phyloP scores from a whole-genome alignment of 768 basidiomycete genomes.

The Kwoniella sp. region DNA sequence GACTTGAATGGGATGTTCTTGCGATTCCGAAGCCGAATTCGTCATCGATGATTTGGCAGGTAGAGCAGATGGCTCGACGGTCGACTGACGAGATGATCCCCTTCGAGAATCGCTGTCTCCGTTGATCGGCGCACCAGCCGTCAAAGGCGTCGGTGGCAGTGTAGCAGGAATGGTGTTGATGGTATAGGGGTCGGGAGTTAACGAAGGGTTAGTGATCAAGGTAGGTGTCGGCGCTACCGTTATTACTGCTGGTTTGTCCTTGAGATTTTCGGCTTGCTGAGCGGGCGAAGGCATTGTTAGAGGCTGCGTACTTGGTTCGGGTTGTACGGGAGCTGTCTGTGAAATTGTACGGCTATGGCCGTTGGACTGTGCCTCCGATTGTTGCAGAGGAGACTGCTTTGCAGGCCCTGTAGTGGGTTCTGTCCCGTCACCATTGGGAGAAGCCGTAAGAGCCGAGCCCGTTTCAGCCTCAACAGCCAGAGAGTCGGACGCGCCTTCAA shows the following conservation, averaged over 20 bases:
- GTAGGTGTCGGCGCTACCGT: background rate
- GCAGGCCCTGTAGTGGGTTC: background rate
- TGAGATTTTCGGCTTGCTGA: background rate
- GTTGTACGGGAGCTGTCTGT: background rate
- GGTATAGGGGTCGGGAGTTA: background rate
- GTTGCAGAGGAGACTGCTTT: background rate
- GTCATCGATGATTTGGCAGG: slow-evolving; percentile 37
- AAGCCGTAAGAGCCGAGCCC: background rate
- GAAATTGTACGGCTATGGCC: background rate
- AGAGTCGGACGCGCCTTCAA: background rate
- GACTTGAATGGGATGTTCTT: slow-evolving; percentile 41
- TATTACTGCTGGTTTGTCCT: background rate
- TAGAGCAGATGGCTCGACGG: background rate
- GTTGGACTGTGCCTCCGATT: background rate
- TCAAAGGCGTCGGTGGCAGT: slow-evolving; percentile 32
- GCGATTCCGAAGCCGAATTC: slow-evolving; percentile 46
- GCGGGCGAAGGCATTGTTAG: background rate
- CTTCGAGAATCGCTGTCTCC: slow-evolving; percentile 3
- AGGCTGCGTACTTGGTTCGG: background rate
- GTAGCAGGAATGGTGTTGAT: background rate
- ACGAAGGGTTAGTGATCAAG: background rate
- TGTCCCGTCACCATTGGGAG: background rate
- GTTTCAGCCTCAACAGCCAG: background rate
- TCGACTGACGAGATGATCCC: slow-evolving; percentile 8
- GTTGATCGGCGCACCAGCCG: slow-evolving; percentile 15